Base-by-base conservation (phyloP, 2,329 filamentous ascomycete species). In the Thermoascus crustaceus region DNA sequence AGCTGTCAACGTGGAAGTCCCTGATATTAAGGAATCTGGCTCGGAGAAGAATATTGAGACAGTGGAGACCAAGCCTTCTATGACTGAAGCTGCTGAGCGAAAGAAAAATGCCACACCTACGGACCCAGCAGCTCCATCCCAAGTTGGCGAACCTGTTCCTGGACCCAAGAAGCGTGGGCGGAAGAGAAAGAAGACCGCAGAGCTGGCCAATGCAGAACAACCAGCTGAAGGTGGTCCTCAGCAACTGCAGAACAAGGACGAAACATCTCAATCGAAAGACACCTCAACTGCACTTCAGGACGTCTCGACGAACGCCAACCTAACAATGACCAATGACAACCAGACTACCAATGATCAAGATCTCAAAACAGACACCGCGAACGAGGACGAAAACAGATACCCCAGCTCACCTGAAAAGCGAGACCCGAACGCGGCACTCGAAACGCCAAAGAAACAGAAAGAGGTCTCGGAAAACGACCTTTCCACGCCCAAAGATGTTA, bases 121-220 rank as follows among this genome's bases (percentile, higher is more conserved):
- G 3, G 14, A 22, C 10, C 24, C 22, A 32, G 20, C 17, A 34
- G 17, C 18, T 11, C 21, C 7, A 11, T 16, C 7, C n/a, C 7
- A 10, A 17, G 16, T 14, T 22, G 29, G 36, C 3, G 13, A 37
- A 18, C 11, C 33, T 7, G 27, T 32, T 8, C 27, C 50, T 7
- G 45, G 49, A 3, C 54, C 60, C 11, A 67, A 64, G 48, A 69
- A 64, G 47, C 63, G 63, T 33, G 58, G 61, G 11, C 57, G 61
- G 36, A 66, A 66, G 37, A 57, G 58, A 20, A 65, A 63, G 48
- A 55, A 54, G 40, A 49, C 51, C 3, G 14, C 40, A 1, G 58
- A 60, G n/a, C 35, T 9, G n/a, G 23, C 32, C 13, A 19, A 37
- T 25, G 19, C 34, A 16, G 39, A 41, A 26, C n/a, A 13, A 29